These are phyloP conservation scores for Aspergillus japonicus DNA, from an alignment of 2,329 filamentous ascomycete genomes.

Conservation along the genomic window DNA sequence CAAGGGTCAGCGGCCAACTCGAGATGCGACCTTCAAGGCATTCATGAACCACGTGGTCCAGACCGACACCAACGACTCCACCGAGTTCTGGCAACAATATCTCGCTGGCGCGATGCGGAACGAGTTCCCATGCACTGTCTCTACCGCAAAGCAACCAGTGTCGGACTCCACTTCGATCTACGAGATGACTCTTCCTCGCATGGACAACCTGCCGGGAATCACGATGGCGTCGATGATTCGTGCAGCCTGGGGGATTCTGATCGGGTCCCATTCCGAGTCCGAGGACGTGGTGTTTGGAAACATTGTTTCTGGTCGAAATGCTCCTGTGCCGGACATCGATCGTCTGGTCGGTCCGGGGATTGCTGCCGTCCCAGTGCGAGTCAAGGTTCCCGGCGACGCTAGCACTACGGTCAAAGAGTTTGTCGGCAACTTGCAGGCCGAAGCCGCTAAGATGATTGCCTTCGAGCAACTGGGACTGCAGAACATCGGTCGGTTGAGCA, in stretches of 20 bases:
- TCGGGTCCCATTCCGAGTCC: constrained; percentile 7
- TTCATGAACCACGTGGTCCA: constrained; percentile 9
- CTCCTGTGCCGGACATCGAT: constrained; percentile 8
- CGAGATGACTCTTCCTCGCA: not conserved
- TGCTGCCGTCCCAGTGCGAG: constrained; percentile 9
- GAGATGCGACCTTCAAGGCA: not conserved
- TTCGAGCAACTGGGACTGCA: constrained; percentile 14
- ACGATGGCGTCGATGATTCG: constrained; percentile 9
- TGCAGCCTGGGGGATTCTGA: constrained; percentile 11
- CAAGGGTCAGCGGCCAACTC: not conserved
- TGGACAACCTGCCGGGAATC: not conserved
- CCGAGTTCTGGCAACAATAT: constrained; percentile 8
- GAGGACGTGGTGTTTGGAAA: constrained; percentile 11
- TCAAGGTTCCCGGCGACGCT: not conserved
- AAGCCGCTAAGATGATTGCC: constrained; percentile 7
- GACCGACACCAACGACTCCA: not conserved
- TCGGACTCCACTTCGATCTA: not conserved
- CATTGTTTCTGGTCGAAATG: constrained; percentile 9
- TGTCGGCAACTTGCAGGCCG: constrained; percentile 3
- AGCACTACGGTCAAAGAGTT: constrained; percentile 3
- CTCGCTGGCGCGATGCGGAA: constrained; percentile 2
- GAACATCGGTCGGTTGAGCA: constrained; percentile 6
- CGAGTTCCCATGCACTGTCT: constrained; percentile 4
- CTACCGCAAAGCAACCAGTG: not conserved
- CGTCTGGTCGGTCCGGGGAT: constrained; percentile 10